Conservation (phyloP, 805 yeast genomes). For the Pichia sporocuriosa region DNA sequence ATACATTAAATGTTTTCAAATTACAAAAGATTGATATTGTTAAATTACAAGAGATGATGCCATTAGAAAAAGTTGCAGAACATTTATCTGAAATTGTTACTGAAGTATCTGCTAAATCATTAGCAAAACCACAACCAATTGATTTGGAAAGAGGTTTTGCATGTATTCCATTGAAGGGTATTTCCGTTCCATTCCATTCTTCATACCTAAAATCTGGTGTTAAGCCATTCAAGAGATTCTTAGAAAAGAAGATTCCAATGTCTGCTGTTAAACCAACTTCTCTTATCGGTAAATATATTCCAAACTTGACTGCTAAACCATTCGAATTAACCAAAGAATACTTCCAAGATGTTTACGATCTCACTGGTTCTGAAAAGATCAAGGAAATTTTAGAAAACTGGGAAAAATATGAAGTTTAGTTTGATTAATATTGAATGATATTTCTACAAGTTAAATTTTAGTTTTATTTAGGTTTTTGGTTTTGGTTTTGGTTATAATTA, state of each 20-base stretch:
- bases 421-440: slow-evolving; percentile 1
- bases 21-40: slow-evolving; percentile 90
- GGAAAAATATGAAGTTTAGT: slow-evolving; percentile 69
- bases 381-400: slow-evolving; percentile 89
- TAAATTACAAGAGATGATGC: slow-evolving; percentile 73
- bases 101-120: slow-evolving; percentile 75
- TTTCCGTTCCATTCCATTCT: slow-evolving; percentile 99
- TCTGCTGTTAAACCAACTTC: slow-evolving; percentile 93
- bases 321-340: slow-evolving; percentile 93
- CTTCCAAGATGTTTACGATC: slow-evolving; percentile 89
- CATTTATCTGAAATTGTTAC: slow-evolving; percentile 83
- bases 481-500: background rate
- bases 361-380: slow-evolving; percentile 88
- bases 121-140: slow-evolving; percentile 92
- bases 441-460: background rate
- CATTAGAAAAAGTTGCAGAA: slow-evolving; percentile 81
- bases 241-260: slow-evolving; percentile 90
- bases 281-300: slow-evolving; percentile 92
- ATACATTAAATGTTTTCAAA: slow-evolving; percentile 89
- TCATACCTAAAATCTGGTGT: slow-evolving; percentile 98
- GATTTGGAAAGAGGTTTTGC: slow-evolving; percentile 97
- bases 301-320: slow-evolving; percentile 97
- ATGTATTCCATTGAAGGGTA: slow-evolving; percentile 95
- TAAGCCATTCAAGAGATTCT: slow-evolving; percentile 96
- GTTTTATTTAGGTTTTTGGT: background rate